Conservation (phyloP, 2,329 filamentous ascomycete genomes). For the Fusarium begoniae region DNA sequence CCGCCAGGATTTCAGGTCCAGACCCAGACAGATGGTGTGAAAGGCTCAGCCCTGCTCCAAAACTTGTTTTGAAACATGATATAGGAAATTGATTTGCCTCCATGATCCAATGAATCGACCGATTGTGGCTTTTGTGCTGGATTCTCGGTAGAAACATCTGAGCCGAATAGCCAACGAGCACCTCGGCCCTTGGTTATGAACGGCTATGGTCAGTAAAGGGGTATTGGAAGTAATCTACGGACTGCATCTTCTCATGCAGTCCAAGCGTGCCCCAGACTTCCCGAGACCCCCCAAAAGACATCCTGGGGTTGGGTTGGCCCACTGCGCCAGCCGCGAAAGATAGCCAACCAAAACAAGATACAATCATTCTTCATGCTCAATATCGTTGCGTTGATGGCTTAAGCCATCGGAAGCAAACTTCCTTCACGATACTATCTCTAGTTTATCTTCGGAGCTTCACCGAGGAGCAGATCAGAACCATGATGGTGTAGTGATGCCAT, state of each 20-base stretch:
- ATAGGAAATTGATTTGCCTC: not conserved
- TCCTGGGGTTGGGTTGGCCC: not conserved
- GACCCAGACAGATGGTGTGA: conserved; percentile 1
- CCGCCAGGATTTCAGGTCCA: not conserved
- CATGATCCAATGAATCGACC: not conserved
- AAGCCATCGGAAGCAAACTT: not conserved
- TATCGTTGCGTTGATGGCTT: not conserved
- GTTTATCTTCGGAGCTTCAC: conserved; percentile 22
- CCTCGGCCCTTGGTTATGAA: not conserved
- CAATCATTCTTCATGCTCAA: not conserved
- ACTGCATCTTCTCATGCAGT: not conserved
- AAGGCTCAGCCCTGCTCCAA: not conserved
- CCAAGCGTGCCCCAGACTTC: not conserved
- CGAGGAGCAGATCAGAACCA: not conserved
- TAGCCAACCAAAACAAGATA: not conserved
- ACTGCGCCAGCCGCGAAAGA: not conserved
- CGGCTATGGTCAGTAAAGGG: not conserved
- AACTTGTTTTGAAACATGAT: not conserved
- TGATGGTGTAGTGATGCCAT: not conserved
- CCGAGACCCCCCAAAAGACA: not conserved
- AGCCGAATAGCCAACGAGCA: not conserved
- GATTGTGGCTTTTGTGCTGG: not conserved
- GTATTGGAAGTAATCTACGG: not conserved
- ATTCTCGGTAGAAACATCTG: not conserved
- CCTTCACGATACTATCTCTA: not conserved